Evolutionary conservation across 2,329 filamentous ascomycete genomes (phyloP), one percentile per base, ranked within the genome.

Genomic region (Fusarium praegraminearum): DNA sequence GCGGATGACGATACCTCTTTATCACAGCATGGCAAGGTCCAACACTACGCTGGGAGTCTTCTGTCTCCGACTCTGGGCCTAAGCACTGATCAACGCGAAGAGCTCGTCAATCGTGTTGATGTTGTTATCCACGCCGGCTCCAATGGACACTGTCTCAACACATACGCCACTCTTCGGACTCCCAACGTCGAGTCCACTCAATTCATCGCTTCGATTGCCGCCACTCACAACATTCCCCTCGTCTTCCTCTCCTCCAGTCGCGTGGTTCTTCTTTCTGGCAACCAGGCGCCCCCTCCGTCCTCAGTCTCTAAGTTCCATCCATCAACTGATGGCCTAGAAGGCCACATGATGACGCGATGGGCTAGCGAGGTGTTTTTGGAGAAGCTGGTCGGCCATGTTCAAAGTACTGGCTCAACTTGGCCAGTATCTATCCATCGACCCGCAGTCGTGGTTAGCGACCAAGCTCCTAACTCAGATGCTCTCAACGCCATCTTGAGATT

Each of bases 311-410:
- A 24, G 9, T 52, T 41, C 7, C 36, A 41, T 18, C 36, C 49
- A 30, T 30, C 36, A 6, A 52, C 36, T 1, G 24, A 52, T 18
- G 36, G 49, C 18, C 15, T 41, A 2, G 49, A 52, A 12, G 49
- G 49, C 5, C 49, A 52, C 18, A 52, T 52, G 49, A 52, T 52
- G 49, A 52, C 24, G 5, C 49, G 49, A 11, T 52, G 49, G 49
- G 35, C 49, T 7, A 52, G 49, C 18, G 49, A 52, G 18, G 24
- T 9, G 11, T 52, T 52, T 28, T 52, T 41, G n/a, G 49, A 52
- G 26, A 52, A 41, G 5, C 5, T 52, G 12, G 36, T 16, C 3
- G 18, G 40, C 11, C 13, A 41, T 16, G n/a, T 40, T 20, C n/a
- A 38, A 5, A 22, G n/a, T 9, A 32, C 6, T 2, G 9, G 16